Evolutionary conservation across 2,329 filamentous ascomycete genomes (phyloP).

Genomic region (Botryotinia globosa): DNA sequence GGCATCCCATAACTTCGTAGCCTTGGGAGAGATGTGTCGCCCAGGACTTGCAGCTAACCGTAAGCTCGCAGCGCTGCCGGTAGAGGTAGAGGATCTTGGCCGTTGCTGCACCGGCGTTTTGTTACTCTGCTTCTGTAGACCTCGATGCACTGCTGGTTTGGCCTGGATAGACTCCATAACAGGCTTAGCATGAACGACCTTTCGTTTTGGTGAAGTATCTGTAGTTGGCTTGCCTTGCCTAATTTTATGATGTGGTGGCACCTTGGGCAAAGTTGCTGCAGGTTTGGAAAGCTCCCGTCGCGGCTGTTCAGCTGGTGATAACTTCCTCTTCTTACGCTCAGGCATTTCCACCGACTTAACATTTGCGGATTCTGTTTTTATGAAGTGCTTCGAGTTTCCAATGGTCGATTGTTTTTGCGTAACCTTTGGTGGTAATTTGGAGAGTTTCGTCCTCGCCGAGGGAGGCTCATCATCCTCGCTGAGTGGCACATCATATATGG

Average conservation of each 20-base stretch:
- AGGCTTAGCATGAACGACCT: background rate
- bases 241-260: conserved; percentile 9
- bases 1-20: conserved; percentile 31
- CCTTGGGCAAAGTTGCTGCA: conserved; percentile 21
- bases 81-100: background rate
- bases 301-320: conserved; percentile 27
- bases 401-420: background rate
- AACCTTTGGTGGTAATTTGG: conserved; percentile 13
- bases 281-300: conserved; percentile 15
- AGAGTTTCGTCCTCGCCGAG: conserved; percentile 12
- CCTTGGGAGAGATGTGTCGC: conserved; percentile 30
- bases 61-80: background rate
- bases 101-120: background rate
- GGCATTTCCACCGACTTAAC: conserved; percentile 13
- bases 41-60: too few relatives aligned
- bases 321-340: conserved; percentile 33
- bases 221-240: background rate
- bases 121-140: background rate
- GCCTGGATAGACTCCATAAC: background rate
- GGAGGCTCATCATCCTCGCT: conserved; percentile 1
- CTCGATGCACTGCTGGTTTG: background rate
- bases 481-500: conserved; percentile 8
- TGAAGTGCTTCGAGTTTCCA: background rate
- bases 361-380: background rate
- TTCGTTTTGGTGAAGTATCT: background rate